phyloP scores from a whole-genome alignment of 306 rosid species.

The Fragaria vesca region DNA sequence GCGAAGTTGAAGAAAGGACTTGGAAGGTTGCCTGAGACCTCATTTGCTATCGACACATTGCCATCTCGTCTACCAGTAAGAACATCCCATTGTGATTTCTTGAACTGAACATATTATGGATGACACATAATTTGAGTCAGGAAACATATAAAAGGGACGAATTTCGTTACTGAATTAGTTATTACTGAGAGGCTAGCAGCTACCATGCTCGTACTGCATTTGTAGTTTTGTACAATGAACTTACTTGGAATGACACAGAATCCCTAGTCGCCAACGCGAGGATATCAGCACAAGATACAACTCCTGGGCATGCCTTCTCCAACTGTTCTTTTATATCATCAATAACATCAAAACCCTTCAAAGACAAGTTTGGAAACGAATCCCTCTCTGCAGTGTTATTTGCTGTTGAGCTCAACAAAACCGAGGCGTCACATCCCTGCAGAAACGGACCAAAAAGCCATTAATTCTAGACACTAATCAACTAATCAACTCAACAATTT shows the following conservation, averaged over 20 bases:
- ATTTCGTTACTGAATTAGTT: neutral
- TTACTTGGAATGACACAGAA: slow-evolving; percentile 45
- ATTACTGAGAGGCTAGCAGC: neutral
- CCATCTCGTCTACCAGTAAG: slow-evolving; percentile 76
- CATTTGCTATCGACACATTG: slow-evolving; percentile 24
- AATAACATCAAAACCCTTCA: slow-evolving; percentile 50
- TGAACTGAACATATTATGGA: slow-evolving; percentile 33
- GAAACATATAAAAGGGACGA: neutral
- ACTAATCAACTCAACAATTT: neutral
- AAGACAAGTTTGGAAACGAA: slow-evolving; percentile 38
- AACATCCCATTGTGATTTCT: slow-evolving; percentile 44
- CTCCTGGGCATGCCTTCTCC: slow-evolving; percentile 42
- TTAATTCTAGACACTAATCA: neutral
- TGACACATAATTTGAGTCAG: neutral
- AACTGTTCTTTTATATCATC: slow-evolving; percentile 44
- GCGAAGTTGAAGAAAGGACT: slow-evolving; percentile 42
- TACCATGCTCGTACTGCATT: neutral
- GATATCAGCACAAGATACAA: slow-evolving; percentile 67
- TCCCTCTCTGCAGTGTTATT: slow-evolving; percentile 45
- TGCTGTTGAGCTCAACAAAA: slow-evolving; percentile 48
- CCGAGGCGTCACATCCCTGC: slow-evolving; percentile 66
- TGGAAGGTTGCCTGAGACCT: slow-evolving; percentile 38
- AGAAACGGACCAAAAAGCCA: neutral
- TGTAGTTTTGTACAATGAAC: neutral
- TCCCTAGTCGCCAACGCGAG: slow-evolving; percentile 56